These are phyloP conservation scores for Phytophthora rubi DNA, from an alignment of 352 stramenopile species.

Conservation along the genomic window DNA sequence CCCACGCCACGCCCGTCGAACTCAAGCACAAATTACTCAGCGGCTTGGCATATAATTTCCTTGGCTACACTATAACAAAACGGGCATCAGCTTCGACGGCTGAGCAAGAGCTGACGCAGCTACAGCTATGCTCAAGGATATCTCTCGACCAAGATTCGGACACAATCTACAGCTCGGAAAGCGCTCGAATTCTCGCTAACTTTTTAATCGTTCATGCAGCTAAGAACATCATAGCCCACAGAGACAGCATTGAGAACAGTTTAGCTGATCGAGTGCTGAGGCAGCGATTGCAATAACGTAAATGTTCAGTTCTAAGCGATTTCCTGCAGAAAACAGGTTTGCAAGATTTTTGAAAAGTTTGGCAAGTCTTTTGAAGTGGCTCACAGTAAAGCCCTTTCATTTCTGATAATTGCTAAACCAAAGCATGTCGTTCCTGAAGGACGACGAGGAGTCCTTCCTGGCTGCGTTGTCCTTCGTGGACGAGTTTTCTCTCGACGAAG, in stretches of 20 bases:
- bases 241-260: constrained; percentile 56
- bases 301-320: neutral
- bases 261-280: constrained; percentile 19
- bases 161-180: constrained; percentile 31
- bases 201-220: constrained; percentile 51
- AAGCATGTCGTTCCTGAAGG: constrained; percentile 2
- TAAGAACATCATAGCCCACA: constrained; percentile 42
- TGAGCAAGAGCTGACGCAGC: constrained; percentile 38
- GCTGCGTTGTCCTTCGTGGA: constrained; percentile 12
- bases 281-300: constrained; percentile 10
- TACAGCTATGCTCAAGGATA: constrained; percentile 60
- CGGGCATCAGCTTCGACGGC: constrained; percentile 27
- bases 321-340: neutral
- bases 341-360: too few species aligned
- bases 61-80: constrained; percentile 65
- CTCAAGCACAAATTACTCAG: constrained; percentile 50
- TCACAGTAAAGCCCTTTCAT: neutral
- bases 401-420: neutral
- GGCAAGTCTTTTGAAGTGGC: too few species aligned
- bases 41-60: constrained; percentile 49
- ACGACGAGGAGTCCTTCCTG: constrained; percentile 4
- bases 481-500: constrained; percentile 6
- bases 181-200: constrained; percentile 46
- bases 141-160: constrained; percentile 47
- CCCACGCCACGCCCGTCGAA: constrained; percentile 53